Evolutionary conservation across 495 filamentous ascomycete species (phyloP).

Genomic region (Penicillium herquei): DNA sequence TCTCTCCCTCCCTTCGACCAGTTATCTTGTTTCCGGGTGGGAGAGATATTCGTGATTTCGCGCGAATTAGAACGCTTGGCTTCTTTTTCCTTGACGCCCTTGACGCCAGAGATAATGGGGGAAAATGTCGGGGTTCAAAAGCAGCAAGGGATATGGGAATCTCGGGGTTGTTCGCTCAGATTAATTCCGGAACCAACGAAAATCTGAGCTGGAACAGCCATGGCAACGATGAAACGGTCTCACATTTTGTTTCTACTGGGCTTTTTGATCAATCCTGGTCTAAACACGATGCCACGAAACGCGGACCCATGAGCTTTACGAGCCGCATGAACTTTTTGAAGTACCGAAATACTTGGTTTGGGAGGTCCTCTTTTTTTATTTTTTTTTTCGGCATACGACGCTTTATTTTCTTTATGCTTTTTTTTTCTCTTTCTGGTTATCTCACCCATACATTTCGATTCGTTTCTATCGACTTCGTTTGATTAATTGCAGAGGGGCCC

Average conservation of each 20-base stretch:
- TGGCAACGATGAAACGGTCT: not conserved
- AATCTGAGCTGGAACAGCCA: not conserved
- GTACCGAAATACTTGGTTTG: constrained; percentile 14
- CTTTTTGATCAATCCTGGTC: constrained; percentile 11
- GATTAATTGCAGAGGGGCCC: constrained; percentile 18
- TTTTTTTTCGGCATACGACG: constrained; percentile 21
- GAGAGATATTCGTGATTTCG: too few species aligned
- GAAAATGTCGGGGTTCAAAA: too few species aligned
- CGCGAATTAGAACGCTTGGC: not conserved
- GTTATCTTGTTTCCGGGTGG: not conserved
- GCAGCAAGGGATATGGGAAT: not conserved
- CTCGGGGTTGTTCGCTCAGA: not conserved
- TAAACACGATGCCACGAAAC: constrained; percentile 30
- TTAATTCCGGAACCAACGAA: not conserved
- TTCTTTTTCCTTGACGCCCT: not conserved
- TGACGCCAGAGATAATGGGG: too few species aligned
- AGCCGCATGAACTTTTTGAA: constrained; percentile 32
- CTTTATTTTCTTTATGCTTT: constrained; percentile 6
- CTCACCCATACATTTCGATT: constrained; percentile 18
- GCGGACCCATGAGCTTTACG: constrained; percentile 38
- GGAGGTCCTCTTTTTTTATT: not conserved
- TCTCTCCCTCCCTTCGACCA: not conserved
- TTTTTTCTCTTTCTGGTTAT: constrained; percentile 10
- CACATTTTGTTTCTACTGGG: not conserved
- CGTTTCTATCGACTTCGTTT: not conserved